Evolutionary conservation across 345 rosid species (phyloP).

Genomic region (Kandelia obovata): DNA sequence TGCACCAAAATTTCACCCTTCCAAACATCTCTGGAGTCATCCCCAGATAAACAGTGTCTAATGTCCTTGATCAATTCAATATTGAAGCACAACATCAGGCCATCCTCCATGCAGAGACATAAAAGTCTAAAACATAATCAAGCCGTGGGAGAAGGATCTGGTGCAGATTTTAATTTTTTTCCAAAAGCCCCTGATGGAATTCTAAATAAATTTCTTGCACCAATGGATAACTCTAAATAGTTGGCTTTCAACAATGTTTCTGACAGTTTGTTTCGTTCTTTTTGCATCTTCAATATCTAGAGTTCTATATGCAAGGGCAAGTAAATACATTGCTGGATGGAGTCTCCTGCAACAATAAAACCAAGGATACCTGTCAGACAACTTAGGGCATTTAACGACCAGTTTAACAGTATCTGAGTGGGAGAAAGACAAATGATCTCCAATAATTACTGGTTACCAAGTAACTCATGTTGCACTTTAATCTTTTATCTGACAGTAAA

Average conservation of each 20-base stretch:
- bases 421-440: too few species aligned
- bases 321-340: slow-evolving; percentile 84
- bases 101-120: background rate
- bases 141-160: slow-evolving; percentile 7
- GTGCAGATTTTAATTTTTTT: background rate
- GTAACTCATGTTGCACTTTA: too few species aligned
- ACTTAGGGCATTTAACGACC: background rate
- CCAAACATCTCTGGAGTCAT: background rate
- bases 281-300: slow-evolving; percentile 83
- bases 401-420: too few species aligned
- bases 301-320: slow-evolving; percentile 85
- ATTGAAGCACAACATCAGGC: background rate
- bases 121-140: background rate
- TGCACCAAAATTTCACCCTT: background rate
- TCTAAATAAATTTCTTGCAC: slow-evolving; percentile 66
- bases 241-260: slow-evolving; percentile 37
- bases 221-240: slow-evolving; percentile 48
- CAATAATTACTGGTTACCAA: too few species aligned
- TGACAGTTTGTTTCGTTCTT: slow-evolving; percentile 52
- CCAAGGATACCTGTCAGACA: background rate
- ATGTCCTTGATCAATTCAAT: slow-evolving; percentile 2
- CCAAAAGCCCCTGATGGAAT: background rate
- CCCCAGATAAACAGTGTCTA: background rate
- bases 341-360: slow-evolving; percentile 63
- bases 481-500: too few species aligned